Conservation (phyloP, 768 basidiomycete genomes). For the Pulveroboletus sp. region DNA sequence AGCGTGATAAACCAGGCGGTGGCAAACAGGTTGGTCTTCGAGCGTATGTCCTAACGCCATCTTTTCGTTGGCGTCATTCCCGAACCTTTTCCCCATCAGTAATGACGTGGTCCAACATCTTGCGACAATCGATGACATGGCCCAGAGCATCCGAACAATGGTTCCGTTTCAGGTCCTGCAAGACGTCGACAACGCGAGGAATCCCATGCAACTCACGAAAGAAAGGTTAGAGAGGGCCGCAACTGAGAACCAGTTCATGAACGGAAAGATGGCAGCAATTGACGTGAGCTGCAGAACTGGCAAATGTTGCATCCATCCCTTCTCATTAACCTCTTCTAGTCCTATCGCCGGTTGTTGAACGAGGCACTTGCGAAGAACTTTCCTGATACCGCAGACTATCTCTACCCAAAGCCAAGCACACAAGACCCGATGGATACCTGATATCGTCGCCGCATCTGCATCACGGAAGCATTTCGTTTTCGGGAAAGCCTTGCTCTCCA, state of each 20-base stretch:
- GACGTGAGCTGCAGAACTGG: constrained; percentile 46
- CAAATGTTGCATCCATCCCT: not conserved
- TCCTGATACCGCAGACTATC: constrained; percentile 45
- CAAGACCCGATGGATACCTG: constrained; percentile 11
- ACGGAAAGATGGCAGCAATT: constrained; percentile 79
- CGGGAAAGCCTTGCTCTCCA: not conserved
- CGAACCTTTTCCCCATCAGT: constrained; percentile 32
- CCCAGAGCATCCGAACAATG: constrained; percentile 56
- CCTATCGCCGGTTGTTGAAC: constrained; percentile 63
- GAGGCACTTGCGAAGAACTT: constrained; percentile 71
- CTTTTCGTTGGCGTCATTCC: not conserved
- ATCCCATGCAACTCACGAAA: constrained; percentile 78
- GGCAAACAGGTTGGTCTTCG: constrained; percentile 75
- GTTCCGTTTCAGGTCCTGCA: constrained; percentile 71
- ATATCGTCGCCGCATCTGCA: too few relatives aligned
- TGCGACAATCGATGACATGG: constrained; percentile 62
- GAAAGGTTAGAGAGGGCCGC: constrained; percentile 79
- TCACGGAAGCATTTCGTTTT: not conserved
- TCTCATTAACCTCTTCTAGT: constrained; percentile 37
- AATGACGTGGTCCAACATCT: constrained; percentile 75
- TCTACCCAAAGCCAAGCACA: constrained; percentile 12
- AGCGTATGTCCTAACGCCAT: constrained; percentile 49
- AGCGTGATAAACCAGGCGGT: constrained; percentile 64
- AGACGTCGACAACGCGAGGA: constrained; percentile 76
- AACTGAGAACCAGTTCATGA: constrained; percentile 90